Evolutionary conservation across 2,329 filamentous ascomycete species (phyloP).

Genomic region (Cladosporium halotolerans): DNA sequence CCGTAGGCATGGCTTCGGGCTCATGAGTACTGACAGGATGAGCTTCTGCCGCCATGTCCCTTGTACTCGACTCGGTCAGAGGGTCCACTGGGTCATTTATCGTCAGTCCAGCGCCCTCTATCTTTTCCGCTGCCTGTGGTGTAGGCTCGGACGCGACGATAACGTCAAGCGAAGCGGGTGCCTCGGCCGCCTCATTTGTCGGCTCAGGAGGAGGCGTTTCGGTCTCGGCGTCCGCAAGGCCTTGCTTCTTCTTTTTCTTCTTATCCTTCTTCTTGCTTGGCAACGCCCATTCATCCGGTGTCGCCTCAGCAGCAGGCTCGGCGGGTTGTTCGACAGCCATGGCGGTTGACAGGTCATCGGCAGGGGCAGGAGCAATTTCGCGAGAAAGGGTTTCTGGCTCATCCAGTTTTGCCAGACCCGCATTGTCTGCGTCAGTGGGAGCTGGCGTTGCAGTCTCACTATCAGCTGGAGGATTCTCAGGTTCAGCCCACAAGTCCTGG

Average conservation of each 20-base stretch:
- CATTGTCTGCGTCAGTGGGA: neutral
- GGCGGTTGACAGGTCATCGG: neutral
- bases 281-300: neutral
- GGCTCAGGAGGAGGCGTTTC: neutral
- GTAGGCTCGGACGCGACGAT: neutral
- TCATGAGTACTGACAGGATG: neutral
- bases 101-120: constrained; percentile 9
- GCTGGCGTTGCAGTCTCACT: neutral
- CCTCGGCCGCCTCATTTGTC: neutral
- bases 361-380: neutral
- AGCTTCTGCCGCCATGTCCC: neutral
- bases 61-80: constrained; percentile 1
- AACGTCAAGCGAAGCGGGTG: neutral
- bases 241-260: constrained; percentile 22
- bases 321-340: neutral
- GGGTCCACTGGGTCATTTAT: constrained; percentile 23
- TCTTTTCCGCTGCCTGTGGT: neutral
- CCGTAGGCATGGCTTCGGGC: neutral
- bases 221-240: neutral
- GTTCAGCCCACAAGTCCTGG: neutral
- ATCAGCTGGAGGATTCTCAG: neutral
- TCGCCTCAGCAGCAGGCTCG: neutral
- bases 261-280: constrained; percentile 18
- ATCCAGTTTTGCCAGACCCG: neutral
- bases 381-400: neutral